A percentile compares a stretch with the other conserved stretches of the same genome.
These are phyloP conservation scores for Yamadazyma triangularis DNA, from an alignment of 1,139 yeast species.

Conservation along the genomic window DNA sequence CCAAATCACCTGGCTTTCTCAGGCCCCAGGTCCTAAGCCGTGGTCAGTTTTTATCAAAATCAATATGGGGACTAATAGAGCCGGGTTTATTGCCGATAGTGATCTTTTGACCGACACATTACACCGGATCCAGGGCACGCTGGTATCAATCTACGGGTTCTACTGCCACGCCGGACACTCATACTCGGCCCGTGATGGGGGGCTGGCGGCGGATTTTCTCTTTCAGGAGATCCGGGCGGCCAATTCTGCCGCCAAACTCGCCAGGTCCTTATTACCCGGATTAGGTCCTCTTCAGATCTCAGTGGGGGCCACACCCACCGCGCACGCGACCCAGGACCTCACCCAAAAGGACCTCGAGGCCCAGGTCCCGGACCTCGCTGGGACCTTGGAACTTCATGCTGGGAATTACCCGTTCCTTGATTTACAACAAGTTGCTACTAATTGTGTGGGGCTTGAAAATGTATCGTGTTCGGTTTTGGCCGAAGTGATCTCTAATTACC, in stretches of 20 bases:
- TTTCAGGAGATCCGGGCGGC: conserved; percentile 55
- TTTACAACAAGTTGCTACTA: conserved; percentile 70
- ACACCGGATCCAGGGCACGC: conserved; percentile 15
- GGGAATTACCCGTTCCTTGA: conserved; percentile 76
- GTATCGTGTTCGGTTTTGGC: conserved; percentile 59
- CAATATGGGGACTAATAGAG: conserved; percentile 60
- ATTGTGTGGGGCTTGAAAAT: conserved; percentile 42
- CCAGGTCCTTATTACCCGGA: conserved; percentile 15
- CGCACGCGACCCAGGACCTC: conserved; percentile 50
- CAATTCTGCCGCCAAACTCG: conserved; percentile 45
- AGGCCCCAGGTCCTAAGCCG: too few species aligned
- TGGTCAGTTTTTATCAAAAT: conserved; percentile 59
- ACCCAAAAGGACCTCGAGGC: conserved; percentile 16
- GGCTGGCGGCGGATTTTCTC: conserved; percentile 45
- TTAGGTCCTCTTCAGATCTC: conserved; percentile 37
- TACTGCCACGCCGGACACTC: conserved; percentile 83
- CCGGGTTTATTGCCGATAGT: conserved; percentile 46
- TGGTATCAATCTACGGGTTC: conserved; percentile 56
- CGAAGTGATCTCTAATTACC: conserved; percentile 60
- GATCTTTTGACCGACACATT: conserved; percentile 26
- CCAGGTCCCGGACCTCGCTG: conserved; percentile 29
- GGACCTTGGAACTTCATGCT: conserved; percentile 66
- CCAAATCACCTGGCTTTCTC: conserved; percentile 43
- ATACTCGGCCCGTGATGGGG: conserved; percentile 45
- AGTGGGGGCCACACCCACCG: conserved; percentile 83